phyloP scores from a whole-genome alignment of 73 alveolate species.

The Paraurostyla sp. region DNA sequence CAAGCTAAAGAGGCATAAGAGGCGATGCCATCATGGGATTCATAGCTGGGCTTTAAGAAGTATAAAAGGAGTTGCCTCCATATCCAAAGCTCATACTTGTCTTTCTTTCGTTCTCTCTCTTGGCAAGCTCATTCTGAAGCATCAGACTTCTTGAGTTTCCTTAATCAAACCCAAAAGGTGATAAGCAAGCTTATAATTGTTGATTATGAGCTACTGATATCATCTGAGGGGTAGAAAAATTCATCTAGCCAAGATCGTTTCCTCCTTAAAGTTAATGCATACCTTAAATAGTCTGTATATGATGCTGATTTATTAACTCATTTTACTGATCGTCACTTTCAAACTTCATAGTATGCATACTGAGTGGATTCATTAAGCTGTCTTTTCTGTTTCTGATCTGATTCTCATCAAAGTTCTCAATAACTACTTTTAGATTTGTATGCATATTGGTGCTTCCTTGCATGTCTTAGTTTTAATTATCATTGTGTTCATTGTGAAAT shows the following conservation, averaged over 20 bases:
- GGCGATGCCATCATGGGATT: background rate
- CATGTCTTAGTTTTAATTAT: background rate
- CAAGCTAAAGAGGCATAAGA: background rate
- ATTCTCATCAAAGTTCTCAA: constrained; percentile 22
- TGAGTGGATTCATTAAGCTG: constrained; percentile 28
- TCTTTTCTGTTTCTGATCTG: constrained; percentile 22
- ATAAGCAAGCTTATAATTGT: constrained; percentile 8
- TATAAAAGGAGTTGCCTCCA: background rate
- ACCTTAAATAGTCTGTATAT: no score
- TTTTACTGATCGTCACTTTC: constrained; percentile 17
- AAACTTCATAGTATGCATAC: background rate
- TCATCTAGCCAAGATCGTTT: no score
- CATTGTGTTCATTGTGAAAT: background rate
- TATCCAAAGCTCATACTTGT: constrained; percentile 25
- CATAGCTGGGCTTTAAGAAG: constrained; percentile 26
- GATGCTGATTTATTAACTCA: background rate
- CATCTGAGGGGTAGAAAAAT: no score
- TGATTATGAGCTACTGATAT: no score
- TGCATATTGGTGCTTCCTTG: background rate
- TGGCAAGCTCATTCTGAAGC: constrained; percentile 16
- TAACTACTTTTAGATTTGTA: constrained; percentile 20
- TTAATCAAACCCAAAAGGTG: constrained; percentile 33
- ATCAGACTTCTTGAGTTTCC: background rate
- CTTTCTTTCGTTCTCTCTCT: constrained; percentile 21
- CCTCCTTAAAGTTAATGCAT: no score